Conservation (phyloP, 2,329 filamentous ascomycete genomes). For the Lasiodiplodia theobromae region DNA sequence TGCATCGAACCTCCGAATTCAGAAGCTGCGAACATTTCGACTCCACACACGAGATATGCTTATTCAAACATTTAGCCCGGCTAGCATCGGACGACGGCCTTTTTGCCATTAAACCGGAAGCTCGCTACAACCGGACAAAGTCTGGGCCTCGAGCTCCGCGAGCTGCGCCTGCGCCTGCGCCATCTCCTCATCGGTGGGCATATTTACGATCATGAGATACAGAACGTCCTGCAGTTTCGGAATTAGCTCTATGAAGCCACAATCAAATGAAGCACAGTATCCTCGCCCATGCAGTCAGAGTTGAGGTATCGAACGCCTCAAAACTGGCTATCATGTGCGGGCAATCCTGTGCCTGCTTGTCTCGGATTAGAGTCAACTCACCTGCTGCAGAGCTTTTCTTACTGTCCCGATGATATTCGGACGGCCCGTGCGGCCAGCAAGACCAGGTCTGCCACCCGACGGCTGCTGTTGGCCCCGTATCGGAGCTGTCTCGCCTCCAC, state of each 20-base stretch:
- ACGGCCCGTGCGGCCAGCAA: neutral
- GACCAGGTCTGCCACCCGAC: neutral
- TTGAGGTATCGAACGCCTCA: neutral
- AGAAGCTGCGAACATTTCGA: conserved; percentile 6
- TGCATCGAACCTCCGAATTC: conserved; percentile 3
- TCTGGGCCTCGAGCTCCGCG: conserved; percentile 1
- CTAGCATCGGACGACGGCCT: neutral
- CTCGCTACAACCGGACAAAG: neutral
- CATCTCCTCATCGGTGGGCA: conserved; percentile 37
- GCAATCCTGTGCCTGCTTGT: neutral
- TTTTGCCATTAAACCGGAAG: conserved; percentile 10
- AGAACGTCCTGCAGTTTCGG: conserved; percentile 32
- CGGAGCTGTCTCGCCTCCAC: neutral
- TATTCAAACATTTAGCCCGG: conserved; percentile 1
- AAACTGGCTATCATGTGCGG: neutral
- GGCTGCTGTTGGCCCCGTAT: neutral
- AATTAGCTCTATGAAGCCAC: neutral
- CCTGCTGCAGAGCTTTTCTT: conserved; percentile 21
- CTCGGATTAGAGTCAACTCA: neutral
- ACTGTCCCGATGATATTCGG: conserved; percentile 11
- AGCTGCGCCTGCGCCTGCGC: conserved; percentile 21
- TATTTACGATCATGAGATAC: conserved; percentile 39
- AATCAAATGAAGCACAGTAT: neutral
- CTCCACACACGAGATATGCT: neutral
- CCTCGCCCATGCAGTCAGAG: neutral